Evolutionary conservation across 306 rosid genomes (phyloP).

Genomic region (Alnus rubra): DNA sequence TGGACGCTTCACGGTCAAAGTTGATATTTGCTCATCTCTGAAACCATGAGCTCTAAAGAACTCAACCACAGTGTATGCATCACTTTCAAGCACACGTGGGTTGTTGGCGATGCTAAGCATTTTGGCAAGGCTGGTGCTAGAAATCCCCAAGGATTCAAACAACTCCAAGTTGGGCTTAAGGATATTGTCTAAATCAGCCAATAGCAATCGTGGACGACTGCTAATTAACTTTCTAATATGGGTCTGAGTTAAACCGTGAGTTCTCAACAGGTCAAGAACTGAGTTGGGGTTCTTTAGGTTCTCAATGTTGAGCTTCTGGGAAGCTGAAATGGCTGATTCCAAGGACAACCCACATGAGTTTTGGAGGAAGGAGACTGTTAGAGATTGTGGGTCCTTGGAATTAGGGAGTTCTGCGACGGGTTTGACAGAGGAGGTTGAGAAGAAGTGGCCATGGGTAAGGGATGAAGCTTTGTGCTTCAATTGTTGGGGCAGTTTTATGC

Average conservation of each 20-base stretch:
- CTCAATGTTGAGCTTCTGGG: constrained; percentile 16
- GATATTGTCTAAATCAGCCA: constrained; percentile 25
- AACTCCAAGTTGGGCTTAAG: constrained; percentile 28
- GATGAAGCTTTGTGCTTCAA: too few species aligned
- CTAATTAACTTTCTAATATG: constrained; percentile 23
- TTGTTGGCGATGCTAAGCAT: neutral
- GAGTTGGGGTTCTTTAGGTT: constrained; percentile 18
- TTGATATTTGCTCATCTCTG: constrained; percentile 22
- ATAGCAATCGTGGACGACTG: constrained; percentile 26
- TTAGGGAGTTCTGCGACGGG: neutral
- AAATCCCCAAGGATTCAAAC: constrained; percentile 26
- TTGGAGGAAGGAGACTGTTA: constrained; percentile 27
- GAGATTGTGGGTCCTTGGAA: neutral
- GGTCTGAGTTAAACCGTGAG: constrained; percentile 25
- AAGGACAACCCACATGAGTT: constrained; percentile 37
- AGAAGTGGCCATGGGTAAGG: too few species aligned
- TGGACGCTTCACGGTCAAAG: constrained; percentile 19
- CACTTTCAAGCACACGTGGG: constrained; percentile 15
- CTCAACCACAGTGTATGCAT: constrained; percentile 1
- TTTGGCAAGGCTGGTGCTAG: constrained; percentile 10
- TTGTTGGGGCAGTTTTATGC: too few species aligned
- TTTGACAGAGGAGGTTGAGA: too few species aligned
- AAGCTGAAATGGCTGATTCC: constrained; percentile 25
- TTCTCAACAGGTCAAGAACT: constrained; percentile 22
- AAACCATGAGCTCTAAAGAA: constrained; percentile 29